Percentiles rank a stretch among this genome's conserved stretches.
These are phyloP conservation scores for Umbelopsis ramanniana DNA, from an alignment of 192 early-diverging fungal species.

Conservation along the genomic window DNA sequence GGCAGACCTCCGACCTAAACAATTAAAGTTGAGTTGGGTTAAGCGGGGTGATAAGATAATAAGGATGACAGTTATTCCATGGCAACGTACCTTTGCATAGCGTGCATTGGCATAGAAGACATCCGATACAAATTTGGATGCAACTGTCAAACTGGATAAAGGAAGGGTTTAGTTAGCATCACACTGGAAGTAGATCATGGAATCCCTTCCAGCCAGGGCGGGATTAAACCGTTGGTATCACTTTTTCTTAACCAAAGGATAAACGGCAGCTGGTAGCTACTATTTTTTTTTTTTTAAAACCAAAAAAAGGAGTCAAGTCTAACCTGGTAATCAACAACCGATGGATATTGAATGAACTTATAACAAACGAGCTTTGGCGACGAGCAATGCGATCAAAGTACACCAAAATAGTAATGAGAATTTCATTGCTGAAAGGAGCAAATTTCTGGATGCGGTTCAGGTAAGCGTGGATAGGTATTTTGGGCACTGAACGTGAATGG, in stretches of 20 bases:
- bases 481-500: conserved; percentile 70
- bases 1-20: conserved; percentile 74
- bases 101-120: conserved; percentile 74
- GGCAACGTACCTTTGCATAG: conserved; percentile 62
- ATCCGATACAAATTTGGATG: conserved; percentile 78
- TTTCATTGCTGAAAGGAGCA: conserved; percentile 69
- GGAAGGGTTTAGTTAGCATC: background rate
- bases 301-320: background rate
- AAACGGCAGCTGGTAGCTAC: background rate
- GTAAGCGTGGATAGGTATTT: conserved; percentile 69
- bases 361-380: conserved; percentile 56
- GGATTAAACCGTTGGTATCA: background rate
- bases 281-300: too few species aligned
- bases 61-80: background rate
- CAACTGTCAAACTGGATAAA: conserved; percentile 61
- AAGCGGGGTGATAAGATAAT: conserved; percentile 19
- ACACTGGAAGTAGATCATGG: background rate
- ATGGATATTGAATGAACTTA: conserved; percentile 73
- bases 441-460: conserved; percentile 70
- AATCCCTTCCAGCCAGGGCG: background rate
- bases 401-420: conserved; percentile 68
- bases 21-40: background rate
- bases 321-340: conserved; percentile 64
- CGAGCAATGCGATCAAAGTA: conserved; percentile 72
- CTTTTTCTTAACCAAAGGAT: background rate